Evolutionary conservation across 176 grass and related monocot genomes (phyloP).

Genomic region (Stipa capillata): DNA sequence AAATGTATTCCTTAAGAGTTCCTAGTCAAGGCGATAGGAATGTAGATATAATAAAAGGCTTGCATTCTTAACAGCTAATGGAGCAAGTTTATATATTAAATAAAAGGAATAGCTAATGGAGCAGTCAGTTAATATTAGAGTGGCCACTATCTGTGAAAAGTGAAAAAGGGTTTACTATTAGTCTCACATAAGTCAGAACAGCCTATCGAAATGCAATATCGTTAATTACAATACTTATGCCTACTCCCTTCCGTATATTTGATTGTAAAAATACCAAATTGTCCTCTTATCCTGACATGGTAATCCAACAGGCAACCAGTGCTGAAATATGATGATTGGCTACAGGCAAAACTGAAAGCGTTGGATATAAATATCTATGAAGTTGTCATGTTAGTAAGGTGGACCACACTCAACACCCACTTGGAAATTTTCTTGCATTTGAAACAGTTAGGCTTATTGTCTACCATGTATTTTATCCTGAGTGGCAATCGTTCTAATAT

Average conservation of each 20-base stretch:
- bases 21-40: neutral
- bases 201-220: neutral
- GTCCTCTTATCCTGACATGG: neutral
- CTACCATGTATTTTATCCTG: neutral
- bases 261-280: neutral
- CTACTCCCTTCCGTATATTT: neutral
- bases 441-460: neutral
- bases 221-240: neutral
- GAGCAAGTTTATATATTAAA: neutral
- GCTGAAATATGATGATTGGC: neutral
- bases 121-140: neutral
- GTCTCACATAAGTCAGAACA: neutral
- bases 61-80: neutral
- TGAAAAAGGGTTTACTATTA: neutral
- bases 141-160: neutral
- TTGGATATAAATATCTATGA: neutral
- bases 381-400: neutral
- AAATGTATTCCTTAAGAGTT: neutral
- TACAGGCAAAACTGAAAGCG: neutral
- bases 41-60: neutral
- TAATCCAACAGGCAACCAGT: neutral
- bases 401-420: neutral
- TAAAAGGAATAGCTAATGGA: neutral
- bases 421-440: neutral
- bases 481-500: neutral